A percentile compares a stretch with the other conserved stretches of the same genome.
phyloP scores from a whole-genome alignment of 2,329 filamentous ascomycete species.

The Neocucurbitaria cava region DNA sequence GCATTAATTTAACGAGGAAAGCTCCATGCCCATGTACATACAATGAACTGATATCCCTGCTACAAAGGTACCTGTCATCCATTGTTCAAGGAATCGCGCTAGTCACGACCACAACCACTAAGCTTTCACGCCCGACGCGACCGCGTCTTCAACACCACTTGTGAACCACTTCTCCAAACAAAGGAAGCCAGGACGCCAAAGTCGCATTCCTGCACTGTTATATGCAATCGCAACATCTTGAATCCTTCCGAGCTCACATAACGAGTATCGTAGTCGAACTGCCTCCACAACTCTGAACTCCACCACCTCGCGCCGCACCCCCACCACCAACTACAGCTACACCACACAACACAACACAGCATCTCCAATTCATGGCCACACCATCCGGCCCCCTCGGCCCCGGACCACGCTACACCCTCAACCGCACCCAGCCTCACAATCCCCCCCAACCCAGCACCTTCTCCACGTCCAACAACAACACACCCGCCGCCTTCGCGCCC shows the following conservation, averaged over 20 bases:
- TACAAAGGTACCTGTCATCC: background rate
- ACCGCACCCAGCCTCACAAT: slow-evolving; percentile 33
- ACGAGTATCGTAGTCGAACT: background rate
- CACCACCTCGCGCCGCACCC: slow-evolving; percentile 14
- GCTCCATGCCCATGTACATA: background rate
- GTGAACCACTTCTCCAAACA: slow-evolving; percentile 16
- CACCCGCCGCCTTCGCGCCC: slow-evolving; percentile 50
- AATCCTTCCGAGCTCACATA: background rate
- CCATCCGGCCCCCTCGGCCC: slow-evolving; percentile 62
- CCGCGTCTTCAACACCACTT: slow-evolving; percentile 22
- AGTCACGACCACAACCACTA: slow-evolving; percentile 14
- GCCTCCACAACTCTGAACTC: background rate
- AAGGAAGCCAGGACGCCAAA: slow-evolving; percentile 1
- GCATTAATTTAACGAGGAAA: too few species aligned
- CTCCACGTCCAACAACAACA: too few species aligned
- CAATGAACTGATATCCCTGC: background rate
- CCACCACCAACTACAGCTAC: background rate
- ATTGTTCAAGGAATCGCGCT: slow-evolving; percentile 22
- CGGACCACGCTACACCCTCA: slow-evolving; percentile 61
- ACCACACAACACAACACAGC: slow-evolving; percentile 3
- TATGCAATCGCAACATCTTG: background rate
- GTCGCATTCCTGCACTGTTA: slow-evolving; percentile 9
- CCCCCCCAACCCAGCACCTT: slow-evolving; percentile 34
- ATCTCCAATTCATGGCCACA: slow-evolving; percentile 55
- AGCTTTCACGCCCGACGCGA: slow-evolving; percentile 23